Conservation (phyloP, 148 eudicot genomes). For the Euryodendron excelsum region DNA sequence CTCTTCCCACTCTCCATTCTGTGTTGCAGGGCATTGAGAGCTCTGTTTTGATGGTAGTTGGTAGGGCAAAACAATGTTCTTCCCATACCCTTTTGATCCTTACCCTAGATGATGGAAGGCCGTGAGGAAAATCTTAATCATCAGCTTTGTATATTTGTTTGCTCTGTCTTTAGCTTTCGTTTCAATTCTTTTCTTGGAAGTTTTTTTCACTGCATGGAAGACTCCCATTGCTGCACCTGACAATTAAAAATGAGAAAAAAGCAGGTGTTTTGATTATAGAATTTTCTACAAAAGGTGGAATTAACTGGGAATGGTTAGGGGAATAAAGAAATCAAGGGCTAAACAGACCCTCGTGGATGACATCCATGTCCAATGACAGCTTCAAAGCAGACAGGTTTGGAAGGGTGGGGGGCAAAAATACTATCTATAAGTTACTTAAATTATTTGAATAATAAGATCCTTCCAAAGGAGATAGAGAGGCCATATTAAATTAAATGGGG, state of each 20-base stretch:
- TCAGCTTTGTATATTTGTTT: not conserved
- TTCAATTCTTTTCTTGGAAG: not conserved
- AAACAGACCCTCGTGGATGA: not conserved
- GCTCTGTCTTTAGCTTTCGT: not conserved
- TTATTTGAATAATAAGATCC: constrained; percentile 19
- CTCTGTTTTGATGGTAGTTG: constrained; percentile 37
- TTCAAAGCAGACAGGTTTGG: constrained; percentile 15
- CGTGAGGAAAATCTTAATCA: not conserved
- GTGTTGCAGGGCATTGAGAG: constrained; percentile 17
- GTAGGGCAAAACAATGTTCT: constrained; percentile 28
- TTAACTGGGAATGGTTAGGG: not conserved
- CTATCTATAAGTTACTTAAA: not conserved
- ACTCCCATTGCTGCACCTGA: not conserved
- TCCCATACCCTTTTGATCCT: constrained; percentile 29
- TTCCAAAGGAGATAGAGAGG: constrained; percentile 24
- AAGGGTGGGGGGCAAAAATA: not conserved
- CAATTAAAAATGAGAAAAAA: not conserved
- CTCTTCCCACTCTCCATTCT: not conserved
- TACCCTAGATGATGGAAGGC: constrained; percentile 24
- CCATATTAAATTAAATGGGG: constrained; percentile 19
- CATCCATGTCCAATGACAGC: constrained; percentile 22
- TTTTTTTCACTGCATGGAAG: not conserved
- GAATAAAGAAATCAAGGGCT: not conserved
- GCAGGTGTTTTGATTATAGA: too few relatives aligned
- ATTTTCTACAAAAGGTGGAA: not conserved